Base-by-base conservation (phyloP, 2,329 filamentous ascomycete genomes). In the Domatiomyces globalis region DNA sequence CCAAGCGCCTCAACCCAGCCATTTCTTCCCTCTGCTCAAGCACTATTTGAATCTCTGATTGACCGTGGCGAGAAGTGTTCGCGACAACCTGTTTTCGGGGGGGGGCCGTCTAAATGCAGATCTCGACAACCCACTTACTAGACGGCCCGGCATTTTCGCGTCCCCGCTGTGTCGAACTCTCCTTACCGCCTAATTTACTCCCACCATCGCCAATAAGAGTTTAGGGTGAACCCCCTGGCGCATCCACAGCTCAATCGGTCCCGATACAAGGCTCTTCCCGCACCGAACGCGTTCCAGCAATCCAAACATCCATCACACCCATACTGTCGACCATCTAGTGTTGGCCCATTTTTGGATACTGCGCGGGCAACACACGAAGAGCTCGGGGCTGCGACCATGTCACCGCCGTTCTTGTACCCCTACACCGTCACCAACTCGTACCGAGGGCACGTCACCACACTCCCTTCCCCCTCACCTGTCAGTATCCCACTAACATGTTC, bases 401-500 rank as follows among this genome's bases (percentile, higher is more conserved):
- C 54, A 51, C 44, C 54, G 19, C 22, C 51, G 44, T 51, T 54
- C 42, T 48, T 58, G 9, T 55, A 58, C 68, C 71, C 71, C 60
- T 73, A 70, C 65, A 72, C 70, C 59, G 70, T 73, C 60, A 72
- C 71, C 58, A 73, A 73, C 64, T 72, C 70, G 58, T 72, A 71
- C 59, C 73, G 72, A 65, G 68, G 71, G 71, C 72, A 67, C 43
- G 58, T 60, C 45, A 22, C 49, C 44, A 17, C 25, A n/a, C 29
- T 20, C 42, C 33, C 39, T n/a, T 27, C 29, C 49, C 48, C 47
- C 46, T 39, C 25, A 18, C 43, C 18, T 20, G 43, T 6, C 43
- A 18, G 22, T 17, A 17, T 33, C 20, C 36, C 36, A 47, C 49
- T 56, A 52, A 54, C 55, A 44, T 50, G 1, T 39, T 47, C 39